These are phyloP conservation scores for Psilocybe sp. DNA, from an alignment of 768 basidiomycete genomes.

Conservation along the genomic window DNA sequence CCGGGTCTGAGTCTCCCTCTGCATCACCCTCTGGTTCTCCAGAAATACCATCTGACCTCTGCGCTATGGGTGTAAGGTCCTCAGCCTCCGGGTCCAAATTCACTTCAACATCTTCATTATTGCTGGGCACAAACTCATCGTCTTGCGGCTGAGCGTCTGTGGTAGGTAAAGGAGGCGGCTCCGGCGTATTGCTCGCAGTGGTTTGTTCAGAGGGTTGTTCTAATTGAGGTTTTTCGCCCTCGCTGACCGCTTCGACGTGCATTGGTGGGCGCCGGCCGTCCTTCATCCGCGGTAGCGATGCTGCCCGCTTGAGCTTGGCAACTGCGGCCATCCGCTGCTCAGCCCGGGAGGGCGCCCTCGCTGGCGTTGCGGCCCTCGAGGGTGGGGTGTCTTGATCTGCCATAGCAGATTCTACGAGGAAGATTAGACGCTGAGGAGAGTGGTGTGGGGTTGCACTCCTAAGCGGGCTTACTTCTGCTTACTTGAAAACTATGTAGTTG, in stretches of 20 bases:
- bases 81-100: background rate
- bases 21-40: slow-evolving; percentile 26
- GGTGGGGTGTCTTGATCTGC: slow-evolving; percentile 47
- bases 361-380: slow-evolving; percentile 42
- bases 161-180: background rate
- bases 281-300: slow-evolving; percentile 88
- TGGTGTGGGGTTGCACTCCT: slow-evolving; percentile 2
- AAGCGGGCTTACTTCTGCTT: slow-evolving; percentile 12
- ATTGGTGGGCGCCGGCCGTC: slow-evolving; percentile 86
- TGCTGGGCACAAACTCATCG: no score
- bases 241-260: slow-evolving; percentile 80
- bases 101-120: no score
- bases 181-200: slow-evolving; percentile 9
- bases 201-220: slow-evolving; percentile 18
- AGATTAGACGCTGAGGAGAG: slow-evolving; percentile 13
- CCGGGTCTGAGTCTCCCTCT: slow-evolving; percentile 36
- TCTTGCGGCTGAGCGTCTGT: background rate
- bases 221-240: slow-evolving; percentile 57
- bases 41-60: slow-evolving; percentile 11
- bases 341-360: slow-evolving; percentile 45
- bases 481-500: slow-evolving; percentile 5
- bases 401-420: slow-evolving; percentile 27
- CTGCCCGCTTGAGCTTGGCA: slow-evolving; percentile 88
- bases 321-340: slow-evolving; percentile 88
- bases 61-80: slow-evolving; percentile 17